phyloP scores from a whole-genome alignment of 2,329 filamentous ascomycete genomes.

The Botrytis galanthina region DNA sequence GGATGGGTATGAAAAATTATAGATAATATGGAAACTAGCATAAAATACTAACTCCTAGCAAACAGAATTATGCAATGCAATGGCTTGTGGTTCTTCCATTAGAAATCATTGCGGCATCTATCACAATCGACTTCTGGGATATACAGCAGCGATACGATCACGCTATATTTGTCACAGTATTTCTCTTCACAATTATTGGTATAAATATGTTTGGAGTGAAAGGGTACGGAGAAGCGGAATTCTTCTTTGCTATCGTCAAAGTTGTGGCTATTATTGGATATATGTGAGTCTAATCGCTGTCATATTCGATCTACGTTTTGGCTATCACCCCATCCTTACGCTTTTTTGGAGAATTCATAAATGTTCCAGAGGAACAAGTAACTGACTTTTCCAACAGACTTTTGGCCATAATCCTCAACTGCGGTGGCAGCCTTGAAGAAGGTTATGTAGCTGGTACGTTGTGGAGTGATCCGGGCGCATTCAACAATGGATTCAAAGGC shows the following conservation, averaged over 20 bases:
- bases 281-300: constrained; percentile 56
- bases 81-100: constrained; percentile 83
- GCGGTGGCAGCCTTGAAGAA: constrained; percentile 69
- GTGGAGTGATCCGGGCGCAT: constrained; percentile 80
- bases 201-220: constrained; percentile 90
- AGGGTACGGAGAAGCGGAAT: constrained; percentile 87
- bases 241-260: constrained; percentile 83
- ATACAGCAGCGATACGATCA: constrained; percentile 52
- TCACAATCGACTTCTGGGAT: constrained; percentile 82
- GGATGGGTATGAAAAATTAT: constrained; percentile 57
- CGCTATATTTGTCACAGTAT: constrained; percentile 79
- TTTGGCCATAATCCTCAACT: constrained; percentile 81
- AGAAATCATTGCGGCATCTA: constrained; percentile 82
- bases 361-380: not conserved
- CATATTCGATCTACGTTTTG: not conserved
- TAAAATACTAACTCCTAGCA: constrained; percentile 19
- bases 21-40: not conserved
- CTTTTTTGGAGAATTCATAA: not conserved
- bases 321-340: not conserved
- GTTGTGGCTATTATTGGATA: constrained; percentile 83
- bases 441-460: constrained; percentile 78
- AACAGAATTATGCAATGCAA: constrained; percentile 71
- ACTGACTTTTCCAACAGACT: constrained; percentile 51
- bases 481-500: constrained; percentile 81
- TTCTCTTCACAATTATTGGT: constrained; percentile 68